Evolutionary conservation across 2,329 filamentous ascomycete genomes (phyloP), one percentile per base, ranked within the genome.

Genomic region (Aspergillus sp.): DNA sequence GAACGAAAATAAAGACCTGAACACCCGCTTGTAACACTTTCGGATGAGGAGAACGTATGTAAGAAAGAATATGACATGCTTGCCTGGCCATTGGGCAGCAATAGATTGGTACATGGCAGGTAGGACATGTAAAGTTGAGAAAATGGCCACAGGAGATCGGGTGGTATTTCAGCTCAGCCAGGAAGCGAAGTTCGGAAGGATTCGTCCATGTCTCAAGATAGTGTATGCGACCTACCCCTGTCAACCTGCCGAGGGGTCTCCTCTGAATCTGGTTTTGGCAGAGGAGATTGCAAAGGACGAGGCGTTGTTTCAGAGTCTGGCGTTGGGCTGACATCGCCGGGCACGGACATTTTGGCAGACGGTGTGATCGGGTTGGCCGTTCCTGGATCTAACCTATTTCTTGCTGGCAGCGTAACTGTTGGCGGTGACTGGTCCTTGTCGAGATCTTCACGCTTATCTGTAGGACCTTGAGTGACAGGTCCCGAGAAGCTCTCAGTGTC

Each of bases 271-370:
- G 45, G 34, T 17, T 35, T 39, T 2, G 51, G 47, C 2, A 49
- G 51, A 17, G 51, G 53, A 2, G 45, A 48, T 34, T 56, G 51
- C 16, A 48, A 30, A 26, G 55, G 53, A 15, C 53, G 53, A 19
- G 55, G 55, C 4, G 55, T 58, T 10, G 53, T 50, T 30, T 58
- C 53, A 5, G 54, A 42, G 29, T 58, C 53, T 1, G 44, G 43
- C 5, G 43, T 51, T 8, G 41, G 45, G 13, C 41, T 45, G 10
- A 29, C 20, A 15, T 52, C 42, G 10, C 44, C 35, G 19, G 19
- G 35, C 26, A 44, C 43, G 3, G 40, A 43, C 6, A 46, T 32
- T 22, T 37, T 49, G 17, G 53, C 47, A 2, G 40, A 40, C 1
- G 43, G 47, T 6, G 40, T 49, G 10, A 37, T 37, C 4, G 43